Base-by-base conservation (phyloP, 163 green algal genomes). In the Coccomyxa subellipsoidea region DNA sequence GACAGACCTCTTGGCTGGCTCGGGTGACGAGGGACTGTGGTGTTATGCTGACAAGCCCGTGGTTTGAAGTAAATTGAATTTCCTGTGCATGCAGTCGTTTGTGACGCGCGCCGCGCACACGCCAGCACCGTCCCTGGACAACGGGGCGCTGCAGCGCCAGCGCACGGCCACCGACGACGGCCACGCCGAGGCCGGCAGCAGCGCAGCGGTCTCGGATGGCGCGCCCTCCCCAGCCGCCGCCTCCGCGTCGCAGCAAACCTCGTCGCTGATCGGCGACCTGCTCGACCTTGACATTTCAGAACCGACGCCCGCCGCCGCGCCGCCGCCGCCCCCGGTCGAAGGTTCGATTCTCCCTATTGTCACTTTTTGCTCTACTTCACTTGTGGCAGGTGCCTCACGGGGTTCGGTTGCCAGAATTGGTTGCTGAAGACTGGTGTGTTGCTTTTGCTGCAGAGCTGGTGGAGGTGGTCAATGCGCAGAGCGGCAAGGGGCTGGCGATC, bases 221-320 rank as follows among this genome's bases (percentile, higher is more conserved):
- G 47, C 47, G 47, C 47, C 47, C 47, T 59, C 47, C 47, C 23
- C 47, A 2, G 47, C 47, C 15, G 47, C 47, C 21, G 47, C 47
- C 47, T 12, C 47, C 47, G 47, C 47, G 47, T 18, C 21, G 47
- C 47, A 12, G 47, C 47, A 12, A 1, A 27, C 47, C 47, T 59
- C 47, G 15, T 59, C 47, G 15, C 47, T 59, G 15, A 59, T 59
- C 5, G 47, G 66, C 66, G 66, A 73, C n/a, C 66, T 73, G 8
- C n/a, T 73, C 2, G 66, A 73, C n/a, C 66, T 73, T 4, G 66
- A 73, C 66, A 73, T 73, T 23, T 73, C 66, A 27, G 66, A 73
- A 10, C 66, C 66, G 8, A 34, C 66, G 15, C 66, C 66, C 3
- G 66, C 66, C 32, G 66, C 7, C 8, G 66, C 66, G 31, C 21